A percentile compares a stretch with the other conserved stretches of the same genome.
Evolutionary conservation across 1,284 basidiomycete genomes (phyloP).

Genomic region (Pholiota adiposa): DNA sequence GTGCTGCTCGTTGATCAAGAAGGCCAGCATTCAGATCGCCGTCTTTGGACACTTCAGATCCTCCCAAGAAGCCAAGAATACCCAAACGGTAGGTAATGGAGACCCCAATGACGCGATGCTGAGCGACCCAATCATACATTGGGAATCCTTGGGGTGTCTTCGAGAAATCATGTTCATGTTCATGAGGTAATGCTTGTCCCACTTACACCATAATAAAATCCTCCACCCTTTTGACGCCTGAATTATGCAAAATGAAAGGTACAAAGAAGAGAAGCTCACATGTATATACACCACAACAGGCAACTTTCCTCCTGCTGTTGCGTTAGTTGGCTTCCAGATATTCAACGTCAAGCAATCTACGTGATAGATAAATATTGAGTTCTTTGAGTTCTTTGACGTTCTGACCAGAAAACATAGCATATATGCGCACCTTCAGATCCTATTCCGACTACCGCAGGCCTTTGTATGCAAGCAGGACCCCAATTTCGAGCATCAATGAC

Average conservation of each 20-base stretch:
- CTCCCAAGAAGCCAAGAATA: slow-evolving; percentile 48
- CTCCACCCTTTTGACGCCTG: slow-evolving; percentile 38
- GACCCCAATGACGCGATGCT: slow-evolving; percentile 46
- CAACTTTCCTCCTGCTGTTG: slow-evolving; percentile 37
- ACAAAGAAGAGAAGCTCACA: slow-evolving; percentile 25
- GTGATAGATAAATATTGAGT: not conserved
- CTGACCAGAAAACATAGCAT: not conserved
- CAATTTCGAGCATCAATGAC: slow-evolving; percentile 46
- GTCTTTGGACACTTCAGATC: slow-evolving; percentile 32
- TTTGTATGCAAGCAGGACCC: slow-evolving; percentile 47
- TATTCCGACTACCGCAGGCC: slow-evolving; percentile 44
- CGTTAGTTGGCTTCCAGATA: slow-evolving; percentile 49
- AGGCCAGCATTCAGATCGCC: slow-evolving; percentile 47
- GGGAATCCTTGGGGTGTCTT: slow-evolving; percentile 48
- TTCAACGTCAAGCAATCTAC: slow-evolving; percentile 50
- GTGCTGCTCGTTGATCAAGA: slow-evolving; percentile 48
- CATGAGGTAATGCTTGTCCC: not conserved
- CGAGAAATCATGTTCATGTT: not conserved
- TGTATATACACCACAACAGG: slow-evolving; percentile 52
- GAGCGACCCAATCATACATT: slow-evolving; percentile 50
- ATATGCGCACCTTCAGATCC: slow-evolving; percentile 42
- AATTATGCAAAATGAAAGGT: not conserved
- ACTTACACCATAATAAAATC: slow-evolving; percentile 40
- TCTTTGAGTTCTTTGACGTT: not conserved
- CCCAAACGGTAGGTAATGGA: slow-evolving; percentile 49